Base-by-base conservation (phyloP, 176 grass and related monocot species). In the Phoenix dactylifera region DNA sequence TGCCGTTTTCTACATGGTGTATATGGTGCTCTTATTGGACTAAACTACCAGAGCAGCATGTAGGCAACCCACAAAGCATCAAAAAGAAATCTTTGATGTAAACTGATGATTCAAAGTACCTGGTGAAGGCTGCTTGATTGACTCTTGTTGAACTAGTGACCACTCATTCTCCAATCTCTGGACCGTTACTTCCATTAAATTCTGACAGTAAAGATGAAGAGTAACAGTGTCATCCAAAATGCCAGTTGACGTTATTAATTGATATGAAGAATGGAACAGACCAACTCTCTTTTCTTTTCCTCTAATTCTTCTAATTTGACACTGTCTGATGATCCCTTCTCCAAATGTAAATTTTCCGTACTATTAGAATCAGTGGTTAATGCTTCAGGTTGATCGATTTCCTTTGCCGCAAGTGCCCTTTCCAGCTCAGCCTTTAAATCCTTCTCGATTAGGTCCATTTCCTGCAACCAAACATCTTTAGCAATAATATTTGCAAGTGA, bases 81-180 rank as follows among this genome's bases (percentile, higher is more conserved):
- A 44, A 44, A 44, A 44, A 12, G 1, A 14, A 44, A 7, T 6
- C 28, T 12, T 44, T 44, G 35, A 44, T 14, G 10, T 14, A 12
- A 44, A 44, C 2, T 14, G 1, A 63, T 0, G 22, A 59, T 63
- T 7, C 7, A 3, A 86, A 60, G 32, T 85, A 97, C 92, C 87
- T 66, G 87, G 75, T 63, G 80, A 85, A 24, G 81, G 92, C 24
- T 85, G 85, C 78, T 82, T 91, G 50, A 85, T 73, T 59, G 83
- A 90, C 66, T 97, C 87, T 57, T 65, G 78, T 74, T 97, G 83
- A 77, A 91, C 66, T 30, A 59, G 56, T 30, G 72, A 81, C 81
- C 87, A 88, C 62, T 83, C 78, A 58, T 70, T 85, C 51, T 91
- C 92, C 70, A 97, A 80, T 51, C n/a, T 72, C 72, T 80, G 81